Evolutionary conservation across 371 early-diverging fungal species (phyloP), one percentile per base, ranked within the genome.

Genomic region (Haplosporangium sp.): DNA sequence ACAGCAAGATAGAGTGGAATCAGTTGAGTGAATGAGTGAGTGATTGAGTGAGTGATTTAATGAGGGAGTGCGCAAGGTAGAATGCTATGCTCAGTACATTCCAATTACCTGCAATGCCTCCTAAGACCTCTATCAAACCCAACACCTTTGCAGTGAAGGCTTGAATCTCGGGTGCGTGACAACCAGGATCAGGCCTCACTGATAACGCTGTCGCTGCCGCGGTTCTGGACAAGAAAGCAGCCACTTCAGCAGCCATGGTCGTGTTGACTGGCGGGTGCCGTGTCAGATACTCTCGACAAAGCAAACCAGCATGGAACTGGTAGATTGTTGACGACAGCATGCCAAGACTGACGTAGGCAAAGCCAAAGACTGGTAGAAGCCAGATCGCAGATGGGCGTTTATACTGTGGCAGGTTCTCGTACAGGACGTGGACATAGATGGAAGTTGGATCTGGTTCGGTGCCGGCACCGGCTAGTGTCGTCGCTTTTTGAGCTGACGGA

Each of bases 221-320:
- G 1, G 42, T 14, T 4, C 37, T 40, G 51, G 65, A 55, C 42
- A 53, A 41, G 6, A 18, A 42, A 18, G n/a, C 12, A 1, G 55
- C 48, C 14, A 67, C 21, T 7, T 55, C 48, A 9, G 40, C 53
- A 2, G 40, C 54, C 0, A 29, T 21, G 21, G 71, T 77, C 37
- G 73, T 23, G 48, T 73, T 79, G 4, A 61, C 14, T 18, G 64
- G 55, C 0, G 56, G 23, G 41, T 79, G 43, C 12, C 69, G 64
- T 59, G 62, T 79, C 62, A 73, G 16, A 50, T 65, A 79, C 46
- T 79, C 69, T 40, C 60, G 61, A 40, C 80, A 79, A 1, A 79
- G 66, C 38, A 69, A 20, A 16, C 50, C 40, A 5, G 59, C 51
- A 16, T 68, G 69, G 66, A 69, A 79, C 62, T 68, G 73, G 0